These are phyloP conservation scores for Jatropha multifida DNA, from an alignment of 441 rosid species.

Conservation along the genomic window DNA sequence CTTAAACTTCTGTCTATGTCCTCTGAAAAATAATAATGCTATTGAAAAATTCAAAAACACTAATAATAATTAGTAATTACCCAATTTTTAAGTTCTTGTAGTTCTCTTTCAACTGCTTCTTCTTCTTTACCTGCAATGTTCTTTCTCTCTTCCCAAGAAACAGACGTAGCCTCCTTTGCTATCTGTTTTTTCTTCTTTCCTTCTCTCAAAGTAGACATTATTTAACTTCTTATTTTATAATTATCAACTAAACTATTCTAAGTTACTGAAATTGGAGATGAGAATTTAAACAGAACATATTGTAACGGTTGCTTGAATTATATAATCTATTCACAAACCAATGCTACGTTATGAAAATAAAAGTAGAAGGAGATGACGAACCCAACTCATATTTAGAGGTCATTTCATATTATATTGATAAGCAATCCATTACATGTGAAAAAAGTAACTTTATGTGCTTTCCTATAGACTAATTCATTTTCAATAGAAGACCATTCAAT, in stretches of 20 bases:
- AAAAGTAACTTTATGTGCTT: neutral
- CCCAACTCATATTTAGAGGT: neutral
- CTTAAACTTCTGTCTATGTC: too few species aligned
- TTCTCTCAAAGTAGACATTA: conserved; percentile 17
- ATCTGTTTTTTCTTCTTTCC: conserved; percentile 26
- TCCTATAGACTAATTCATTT: too few species aligned
- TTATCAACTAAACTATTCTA: neutral
- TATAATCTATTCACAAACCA: neutral
- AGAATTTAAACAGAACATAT: too few species aligned
- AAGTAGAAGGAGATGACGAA: neutral
- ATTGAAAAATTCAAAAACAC: too few species aligned
- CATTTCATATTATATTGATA: too few species aligned
- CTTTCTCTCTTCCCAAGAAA: conserved; percentile 28
- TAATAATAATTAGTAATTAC: conserved; percentile 13
- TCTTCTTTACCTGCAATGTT: conserved; percentile 28
- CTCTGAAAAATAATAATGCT: too few species aligned
- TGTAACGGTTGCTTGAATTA: neutral
- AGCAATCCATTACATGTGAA: neutral
- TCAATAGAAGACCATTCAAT: too few species aligned
- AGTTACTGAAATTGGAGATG: neutral
- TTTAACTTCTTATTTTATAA: neutral
- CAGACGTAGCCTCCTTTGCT: neutral
- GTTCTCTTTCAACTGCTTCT: conserved; percentile 22
- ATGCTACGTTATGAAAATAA: neutral
- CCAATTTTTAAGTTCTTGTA: conserved; percentile 36